Evolutionary conservation across 2,329 filamentous ascomycete genomes (phyloP).

Genomic region (Arachnopeziza araneosa): DNA sequence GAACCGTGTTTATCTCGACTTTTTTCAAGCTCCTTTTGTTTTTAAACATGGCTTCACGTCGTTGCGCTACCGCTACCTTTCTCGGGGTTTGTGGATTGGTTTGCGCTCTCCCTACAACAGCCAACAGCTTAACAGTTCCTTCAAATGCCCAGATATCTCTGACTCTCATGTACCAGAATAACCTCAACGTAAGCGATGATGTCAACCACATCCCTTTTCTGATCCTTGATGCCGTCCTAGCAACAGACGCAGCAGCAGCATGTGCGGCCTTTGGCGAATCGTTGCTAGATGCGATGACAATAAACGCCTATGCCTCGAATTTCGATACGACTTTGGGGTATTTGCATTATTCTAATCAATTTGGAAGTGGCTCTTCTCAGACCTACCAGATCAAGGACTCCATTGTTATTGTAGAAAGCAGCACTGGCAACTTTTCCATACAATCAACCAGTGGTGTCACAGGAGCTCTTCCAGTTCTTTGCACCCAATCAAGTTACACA

Average conservation of each 20-base stretch:
- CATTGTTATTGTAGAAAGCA: too few species aligned
- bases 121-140: too few species aligned
- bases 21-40: too few species aligned
- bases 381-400: neutral
- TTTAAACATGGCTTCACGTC: too few species aligned
- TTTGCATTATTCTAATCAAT: slow-evolving; percentile 30
- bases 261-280: slow-evolving; percentile 43
- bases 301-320: slow-evolving; percentile 39
- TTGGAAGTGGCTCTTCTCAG: too few species aligned
- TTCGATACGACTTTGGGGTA: slow-evolving; percentile 42
- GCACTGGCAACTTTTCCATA: neutral
- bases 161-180: slow-evolving; percentile 49
- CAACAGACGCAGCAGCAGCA: slow-evolving; percentile 35
- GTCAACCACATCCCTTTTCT: slow-evolving; percentile 46
- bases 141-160: slow-evolving; percentile 34
- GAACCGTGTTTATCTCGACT: too few species aligned
- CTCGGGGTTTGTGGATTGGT: too few species aligned
- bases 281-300: slow-evolving; percentile 36
- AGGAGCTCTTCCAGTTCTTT: slow-evolving; percentile 40
- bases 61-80: too few species aligned
- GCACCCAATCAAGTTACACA: slow-evolving; percentile 40
- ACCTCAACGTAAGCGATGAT: slow-evolving; percentile 47
- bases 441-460: neutral
- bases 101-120: too few species aligned
- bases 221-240: slow-evolving; percentile 39